Conservation (phyloP, 768 basidiomycete species). For the Thelephora aurantiotincta region DNA sequence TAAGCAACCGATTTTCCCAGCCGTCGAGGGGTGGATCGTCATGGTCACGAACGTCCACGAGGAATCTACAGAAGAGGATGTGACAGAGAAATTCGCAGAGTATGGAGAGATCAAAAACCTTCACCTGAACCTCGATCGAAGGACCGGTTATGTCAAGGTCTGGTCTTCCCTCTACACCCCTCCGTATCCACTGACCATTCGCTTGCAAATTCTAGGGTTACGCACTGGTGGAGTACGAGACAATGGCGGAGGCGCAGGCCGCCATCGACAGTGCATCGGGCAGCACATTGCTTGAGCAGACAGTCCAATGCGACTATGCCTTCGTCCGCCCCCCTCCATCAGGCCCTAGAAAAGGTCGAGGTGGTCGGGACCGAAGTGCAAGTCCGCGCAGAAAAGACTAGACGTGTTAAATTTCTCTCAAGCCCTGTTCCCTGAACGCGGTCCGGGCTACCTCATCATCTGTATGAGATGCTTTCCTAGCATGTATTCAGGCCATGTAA, state of each 20-base stretch:
- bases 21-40: conserved; percentile 98
- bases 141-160: conserved; percentile 98
- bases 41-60: conserved; percentile 94
- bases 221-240: conserved; percentile 94
- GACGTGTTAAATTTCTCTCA: not conserved
- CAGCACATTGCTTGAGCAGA: conserved; percentile 73
- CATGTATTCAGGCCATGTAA: too few relatives aligned
- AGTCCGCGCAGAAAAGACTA: conserved; percentile 48
- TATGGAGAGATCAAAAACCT: conserved; percentile 97
- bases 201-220: conserved; percentile 57
- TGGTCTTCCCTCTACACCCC: conserved; percentile 10
- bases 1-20: conserved; percentile 26
- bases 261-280: conserved; percentile 88
- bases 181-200: conserved; percentile 3
- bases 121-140: conserved; percentile 89
- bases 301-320: conserved; percentile 80
- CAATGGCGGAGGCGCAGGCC: conserved; percentile 83
- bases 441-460: too few relatives aligned
- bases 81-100: conserved; percentile 92
- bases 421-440: too few relatives aligned
- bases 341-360: conserved; percentile 67
- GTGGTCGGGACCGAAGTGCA: conserved; percentile 54
- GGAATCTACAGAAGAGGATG: conserved; percentile 95
- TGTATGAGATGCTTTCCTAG: too few relatives aligned
- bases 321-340: conserved; percentile 79